Base-by-base conservation (phyloP, 2,329 filamentous ascomycete genomes). In the Xylariaceae sp. region DNA sequence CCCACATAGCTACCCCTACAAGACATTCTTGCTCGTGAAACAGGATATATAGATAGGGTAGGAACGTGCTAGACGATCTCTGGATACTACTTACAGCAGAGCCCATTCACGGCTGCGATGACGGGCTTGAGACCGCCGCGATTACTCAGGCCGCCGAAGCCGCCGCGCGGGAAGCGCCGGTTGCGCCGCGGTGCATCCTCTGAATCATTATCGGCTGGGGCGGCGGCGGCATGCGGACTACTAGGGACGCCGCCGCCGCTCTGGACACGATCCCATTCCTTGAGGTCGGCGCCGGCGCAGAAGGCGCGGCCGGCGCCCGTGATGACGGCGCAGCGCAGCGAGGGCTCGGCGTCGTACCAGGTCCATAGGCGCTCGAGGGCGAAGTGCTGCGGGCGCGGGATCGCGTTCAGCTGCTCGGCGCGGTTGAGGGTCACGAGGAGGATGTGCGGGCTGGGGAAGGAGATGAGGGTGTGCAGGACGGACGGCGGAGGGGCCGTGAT, bases 21-120 rank as follows among this genome's bases (percentile, higher is more conserved):
- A n/a, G n/a, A n/a, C n/a, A n/a, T n/a, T n/a, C n/a, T n/a, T n/a
- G n/a, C n/a, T n/a, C n/a, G n/a, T n/a, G n/a, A n/a, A n/a, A n/a
- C n/a, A n/a, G n/a, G n/a, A n/a, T n/a, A n/a, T n/a, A n/a, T n/a
- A n/a, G n/a, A n/a, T n/a, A n/a, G n/a, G n/a, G n/a, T n/a, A n/a
- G n/a, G n/a, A n/a, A n/a, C n/a, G n/a, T n/a, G n/a, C n/a, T n/a
- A n/a, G n/a, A n/a, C n/a, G n/a, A n/a, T n/a, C n/a, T n/a, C n/a
- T n/a, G n/a, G n/a, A n/a, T n/a, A n/a, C n/a, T n/a, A n/a, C n/a
- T n/a, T n/a, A n/a, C n/a, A n/a, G 55, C 88, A 89, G 18, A 89
- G 76, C 6, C 90, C 90, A 67, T 92, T 90, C 19, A 93, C 87
- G 1, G 89, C 90, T 1, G 86, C 88, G 23, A 93, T 81, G 52